Evolutionary conservation across 176 grass and related monocot genomes (phyloP), one percentile per base, ranked within the genome.

Genomic region (Cocos nucifera): DNA sequence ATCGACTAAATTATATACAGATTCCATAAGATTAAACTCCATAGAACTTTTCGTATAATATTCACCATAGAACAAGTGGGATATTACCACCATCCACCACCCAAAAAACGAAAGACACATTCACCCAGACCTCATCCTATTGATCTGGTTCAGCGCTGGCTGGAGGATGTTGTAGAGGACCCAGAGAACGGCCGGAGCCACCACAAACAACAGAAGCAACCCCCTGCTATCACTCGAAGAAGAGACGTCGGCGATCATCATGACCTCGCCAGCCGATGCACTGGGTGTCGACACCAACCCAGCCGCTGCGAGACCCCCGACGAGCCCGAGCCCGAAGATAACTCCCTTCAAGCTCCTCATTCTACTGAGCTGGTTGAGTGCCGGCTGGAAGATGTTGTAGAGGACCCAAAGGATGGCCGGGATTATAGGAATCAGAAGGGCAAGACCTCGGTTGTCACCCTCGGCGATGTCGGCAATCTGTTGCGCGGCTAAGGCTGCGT

Each of bases 81-180:
- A 35, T 35, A 35, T 35, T 8, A 35, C 30, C 30, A 35, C 30
- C 30, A 8, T 3, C 30, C 30, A 8, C 4, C 30, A 35, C 30
- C 30, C 30, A 35, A 8, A 35, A 35, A 35, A 8, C 30, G 7
- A 8, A 8, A 35, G 1, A 35, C 32, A 8, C 30, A 35, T 8
- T 63, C 30, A 63, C 16, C 61, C 28, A 49, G 29, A 58, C 23
- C 57, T 58, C 57, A 58, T 58, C 57, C 57, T 25, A 22, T 58
- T 58, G 14, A 29, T 23, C 57, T 58, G 57, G 57, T 58, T 58
- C 20, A 58, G 22, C 2, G 57, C 57, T 10, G 57, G 57, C 57
- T 58, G 57, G 21, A 58, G 57, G 15, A 58, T 58, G 57, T 58
- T 58, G 22, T 25, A 29, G 22, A 58, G 57, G 12, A 58, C 57